Evolutionary conservation across 192 early-diverging fungal species (phyloP), one percentile per base, ranked within the genome.

Genomic region (Geranomyces michiganensis): DNA sequence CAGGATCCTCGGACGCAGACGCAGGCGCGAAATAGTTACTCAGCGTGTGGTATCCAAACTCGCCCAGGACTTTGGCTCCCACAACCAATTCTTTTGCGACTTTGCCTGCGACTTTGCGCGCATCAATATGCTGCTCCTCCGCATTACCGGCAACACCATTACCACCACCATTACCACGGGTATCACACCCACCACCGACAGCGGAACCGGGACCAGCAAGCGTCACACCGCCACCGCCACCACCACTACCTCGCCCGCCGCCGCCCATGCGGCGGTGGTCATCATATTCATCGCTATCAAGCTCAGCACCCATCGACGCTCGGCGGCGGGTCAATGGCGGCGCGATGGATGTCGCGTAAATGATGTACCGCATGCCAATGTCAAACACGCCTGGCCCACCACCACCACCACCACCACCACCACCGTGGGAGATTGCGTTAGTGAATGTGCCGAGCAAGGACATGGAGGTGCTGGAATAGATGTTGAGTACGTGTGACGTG

Each of bases 31-130:
- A 86, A 62, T 93, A 93, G 31, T 76, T 87, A 13, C 83, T 85
- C 14, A 92, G 62, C 0, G 90, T 89, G 21, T 88, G 82, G 68
- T 90, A 91, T 7, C 90, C 90, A 56, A 81, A 82, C 2, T 77
- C 87, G 27, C 91, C 85, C 17, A 94, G 72, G 32, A 86, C 82
- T 49, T 87, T 92, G n/a, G 92, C 89, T 13, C 92, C 91, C 46
- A 82, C 84, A 33, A 91, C 82, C 13, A 93, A 83, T 67, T 94
- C 92, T 60, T 93, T 92, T 24, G 90, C 91, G 21, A 93, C 89
- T 32, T 90, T 91, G 43, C 85, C 85, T 1, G 91, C 91, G 24
- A 86, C 73, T 83, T 71, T 83, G 70, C 79, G 66, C 30, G 66
- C 68, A 41, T 66, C 17, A 43, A 30, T 51, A 26, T n/a, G n/a